Conservation (phyloP, 2,329 filamentous ascomycete genomes). For the Phialocephala subalpina region DNA sequence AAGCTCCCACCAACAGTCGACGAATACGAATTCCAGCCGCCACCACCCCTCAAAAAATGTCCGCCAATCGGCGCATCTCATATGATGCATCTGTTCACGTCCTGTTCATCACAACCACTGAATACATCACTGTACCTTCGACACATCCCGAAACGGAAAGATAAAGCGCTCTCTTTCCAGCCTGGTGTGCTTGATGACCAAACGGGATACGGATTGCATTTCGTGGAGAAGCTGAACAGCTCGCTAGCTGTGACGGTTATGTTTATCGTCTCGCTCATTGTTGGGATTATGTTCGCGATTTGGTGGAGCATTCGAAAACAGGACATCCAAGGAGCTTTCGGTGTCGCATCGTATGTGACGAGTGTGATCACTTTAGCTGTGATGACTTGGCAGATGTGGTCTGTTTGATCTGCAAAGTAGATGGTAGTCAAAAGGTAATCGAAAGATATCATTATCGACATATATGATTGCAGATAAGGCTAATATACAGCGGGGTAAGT, state of each 20-base stretch:
- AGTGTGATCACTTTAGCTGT: slow-evolving; percentile 27
- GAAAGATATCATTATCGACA: too few species aligned
- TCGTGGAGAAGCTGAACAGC: slow-evolving; percentile 15
- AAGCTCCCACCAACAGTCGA: slow-evolving; percentile 18
- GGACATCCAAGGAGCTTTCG: slow-evolving; percentile 26
- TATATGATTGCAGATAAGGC: too few species aligned
- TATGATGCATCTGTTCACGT: slow-evolving; percentile 26
- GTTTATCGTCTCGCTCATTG: slow-evolving; percentile 13
- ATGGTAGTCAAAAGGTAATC: too few species aligned
- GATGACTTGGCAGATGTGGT: slow-evolving; percentile 26
- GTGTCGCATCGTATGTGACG: slow-evolving; percentile 26
- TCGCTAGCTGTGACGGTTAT: slow-evolving; percentile 18
- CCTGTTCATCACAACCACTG: slow-evolving; percentile 3
- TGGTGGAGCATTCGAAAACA: slow-evolving; percentile 20
- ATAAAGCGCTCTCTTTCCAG: slow-evolving; percentile 13
- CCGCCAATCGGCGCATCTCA: slow-evolving; percentile 18
- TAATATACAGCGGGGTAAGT: too few species aligned
- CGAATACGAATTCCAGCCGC: slow-evolving; percentile 26
- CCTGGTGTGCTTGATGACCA: slow-evolving; percentile 15
- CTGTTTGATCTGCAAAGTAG: slow-evolving; percentile 3
- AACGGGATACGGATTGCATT: slow-evolving; percentile 19
- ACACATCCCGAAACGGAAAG: slow-evolving; percentile 18
- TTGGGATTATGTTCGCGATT: slow-evolving; percentile 15
- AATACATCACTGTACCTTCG: slow-evolving; percentile 14
- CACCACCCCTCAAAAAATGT: slow-evolving; percentile 22